Evolutionary conservation across 2,329 filamentous ascomycete species (phyloP).

Genomic region (Lachnum nothofagi): DNA sequence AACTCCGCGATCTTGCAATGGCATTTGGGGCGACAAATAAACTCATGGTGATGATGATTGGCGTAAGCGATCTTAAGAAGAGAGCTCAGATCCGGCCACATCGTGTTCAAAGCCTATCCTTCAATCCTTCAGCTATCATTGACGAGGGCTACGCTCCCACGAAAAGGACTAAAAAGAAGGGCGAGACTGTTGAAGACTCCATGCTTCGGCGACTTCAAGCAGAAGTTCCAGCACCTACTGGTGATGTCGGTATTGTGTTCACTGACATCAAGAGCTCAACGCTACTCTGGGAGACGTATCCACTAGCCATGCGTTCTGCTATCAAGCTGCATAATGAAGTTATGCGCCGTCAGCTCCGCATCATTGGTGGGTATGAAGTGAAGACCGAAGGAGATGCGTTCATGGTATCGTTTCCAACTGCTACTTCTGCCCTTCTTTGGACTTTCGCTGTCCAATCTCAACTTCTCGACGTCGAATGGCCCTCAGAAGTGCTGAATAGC

Average conservation of each 20-base stretch:
- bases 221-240: conserved; percentile 85
- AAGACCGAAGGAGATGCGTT: conserved; percentile 99
- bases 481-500: conserved; percentile 83
- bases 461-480: conserved; percentile 87
- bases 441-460: conserved; percentile 89
- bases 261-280: conserved; percentile 99
- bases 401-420: conserved; percentile 97
- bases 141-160: conserved; percentile 64
- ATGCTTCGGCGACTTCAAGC: conserved; percentile 80
- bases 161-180: conserved; percentile 62
- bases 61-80: conserved; percentile 83
- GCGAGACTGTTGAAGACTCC: conserved; percentile 67
- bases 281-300: conserved; percentile 90
- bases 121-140: conserved; percentile 69
- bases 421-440: conserved; percentile 91
- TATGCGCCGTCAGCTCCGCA: conserved; percentile 86
- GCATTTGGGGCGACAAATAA: conserved; percentile 91
- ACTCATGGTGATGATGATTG: conserved; percentile 99
- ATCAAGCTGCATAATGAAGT: conserved; percentile 98
- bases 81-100: conserved; percentile 67
- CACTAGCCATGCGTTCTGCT: conserved; percentile 89
- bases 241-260: conserved; percentile 89
- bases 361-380: conserved; percentile 95
- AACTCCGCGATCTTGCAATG: conserved; percentile 89
- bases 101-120: conserved; percentile 71